Percentiles rank a stretch among this genome's conserved stretches.
Evolutionary conservation across 805 yeast genomes (phyloP).

Genomic region (Candida insectorum): DNA sequence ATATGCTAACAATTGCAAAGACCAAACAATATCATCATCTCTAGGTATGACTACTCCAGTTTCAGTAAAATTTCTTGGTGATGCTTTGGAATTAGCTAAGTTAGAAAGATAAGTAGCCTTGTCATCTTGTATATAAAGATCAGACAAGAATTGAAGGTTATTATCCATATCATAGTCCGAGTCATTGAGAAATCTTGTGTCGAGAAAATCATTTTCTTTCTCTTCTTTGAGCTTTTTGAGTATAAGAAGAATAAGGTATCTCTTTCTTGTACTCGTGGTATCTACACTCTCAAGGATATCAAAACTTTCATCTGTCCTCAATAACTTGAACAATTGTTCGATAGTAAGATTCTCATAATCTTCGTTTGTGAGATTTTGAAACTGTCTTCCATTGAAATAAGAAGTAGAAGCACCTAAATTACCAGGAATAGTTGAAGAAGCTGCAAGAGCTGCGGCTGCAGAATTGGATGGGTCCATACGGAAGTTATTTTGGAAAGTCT

Average conservation of each 20-base stretch:
- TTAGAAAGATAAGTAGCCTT: slow-evolving; percentile 15
- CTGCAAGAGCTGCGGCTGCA: slow-evolving; percentile 12
- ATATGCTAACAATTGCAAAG: slow-evolving; percentile 86
- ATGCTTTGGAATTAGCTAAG: slow-evolving; percentile 24
- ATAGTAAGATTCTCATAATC: slow-evolving; percentile 37
- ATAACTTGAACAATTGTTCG: slow-evolving; percentile 35
- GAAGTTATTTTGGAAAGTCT: slow-evolving; percentile 12
- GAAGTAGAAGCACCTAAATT: slow-evolving; percentile 1
- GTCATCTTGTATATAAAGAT: slow-evolving; percentile 36
- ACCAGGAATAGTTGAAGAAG: no score
- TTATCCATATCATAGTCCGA: slow-evolving; percentile 41
- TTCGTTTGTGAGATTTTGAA: slow-evolving; percentile 30
- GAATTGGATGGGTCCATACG: slow-evolving; percentile 8
- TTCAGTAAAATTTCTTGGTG: slow-evolving; percentile 39
- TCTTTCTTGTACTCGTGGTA: slow-evolving; percentile 27
- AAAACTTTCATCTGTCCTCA: slow-evolving; percentile 20
- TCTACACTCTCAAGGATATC: slow-evolving; percentile 3
- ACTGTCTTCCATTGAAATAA: slow-evolving; percentile 19
- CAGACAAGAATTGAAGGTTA: slow-evolving; percentile 37
- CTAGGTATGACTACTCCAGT: slow-evolving; percentile 81
- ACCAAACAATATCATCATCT: slow-evolving; percentile 93
- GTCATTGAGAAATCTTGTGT: slow-evolving; percentile 26
- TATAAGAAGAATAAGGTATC: slow-evolving; percentile 32
- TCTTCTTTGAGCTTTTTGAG: slow-evolving; percentile 36
- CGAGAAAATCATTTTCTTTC: slow-evolving; percentile 32